Base-by-base conservation (phyloP, 1,284 basidiomycete genomes). In the Cystobasidiaceae sp. region DNA sequence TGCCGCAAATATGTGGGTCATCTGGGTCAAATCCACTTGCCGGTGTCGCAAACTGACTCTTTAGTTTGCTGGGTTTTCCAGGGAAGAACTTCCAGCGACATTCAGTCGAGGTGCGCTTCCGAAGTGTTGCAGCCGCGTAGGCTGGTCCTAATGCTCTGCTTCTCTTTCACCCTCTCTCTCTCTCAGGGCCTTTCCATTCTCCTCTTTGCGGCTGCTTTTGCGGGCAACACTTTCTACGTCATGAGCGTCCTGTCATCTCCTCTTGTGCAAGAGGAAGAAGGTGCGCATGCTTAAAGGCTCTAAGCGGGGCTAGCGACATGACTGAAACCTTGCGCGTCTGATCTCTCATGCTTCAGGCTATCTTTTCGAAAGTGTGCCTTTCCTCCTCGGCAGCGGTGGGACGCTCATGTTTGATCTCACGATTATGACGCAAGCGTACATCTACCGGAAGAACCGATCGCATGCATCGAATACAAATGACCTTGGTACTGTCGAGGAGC, bases 1-100 rank as follows among this genome's bases (percentile, higher is more conserved):
- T 96, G 72, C 93, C 93, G 28, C 93, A 96, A 77, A 94, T 97
- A 69, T 96, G 92, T 92, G 93, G 93, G 78, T 73, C 75, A 77
- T 90, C 85, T 6, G 2, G 3, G 9, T 21, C 4, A 7, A n/a
- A 13, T 27, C 8, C 15, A 2, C 15, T 33, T 41, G 50, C 34
- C 4, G 37, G 21, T 32, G 28, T 23, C 8, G 17, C 39, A 34
- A 9, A 21, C 21, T 17, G 5, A 44, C 54, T 28, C 50, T 28
- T n/a, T 23, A 11, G 21, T 17, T 4, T 7, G 15, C 7, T 2
- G 2, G 30, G 6, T 27, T 2, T 34, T 32, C 7, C 28, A 58
- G n/a, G 33, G 25, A 32, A 46, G 3, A 41, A 48, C 61, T 96
- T 85, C 75, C 84, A 83, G 60, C 84, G 93, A 67, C 90, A 92